phyloP scores from a whole-genome alignment of 306 rosid genomes.

The Medicago arabica region DNA sequence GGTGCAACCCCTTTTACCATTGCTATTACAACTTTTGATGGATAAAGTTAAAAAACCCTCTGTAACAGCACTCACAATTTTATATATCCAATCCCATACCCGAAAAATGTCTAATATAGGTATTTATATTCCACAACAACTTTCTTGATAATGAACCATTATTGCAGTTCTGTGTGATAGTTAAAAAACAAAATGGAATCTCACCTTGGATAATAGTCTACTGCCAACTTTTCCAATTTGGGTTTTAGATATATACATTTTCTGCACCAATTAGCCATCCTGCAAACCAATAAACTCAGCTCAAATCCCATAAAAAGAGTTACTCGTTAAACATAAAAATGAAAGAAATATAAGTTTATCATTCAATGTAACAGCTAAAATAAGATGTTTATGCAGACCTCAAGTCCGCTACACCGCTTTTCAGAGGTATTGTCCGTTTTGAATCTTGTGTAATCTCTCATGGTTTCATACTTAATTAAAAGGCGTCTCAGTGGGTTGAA shows the following conservation, averaged over 20 bases:
- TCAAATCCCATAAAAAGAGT: slow-evolving; percentile 43
- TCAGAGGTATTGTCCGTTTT: not conserved
- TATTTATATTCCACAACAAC: too few species aligned
- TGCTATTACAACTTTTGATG: too few species aligned
- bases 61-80: too few species aligned
- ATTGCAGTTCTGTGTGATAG: not conserved
- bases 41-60: too few species aligned
- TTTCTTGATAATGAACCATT: too few species aligned
- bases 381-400: not conserved
- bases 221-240: slow-evolving; percentile 82
- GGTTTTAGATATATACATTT: slow-evolving; percentile 89
- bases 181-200: slow-evolving; percentile 16
- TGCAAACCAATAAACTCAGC: slow-evolving; percentile 51
- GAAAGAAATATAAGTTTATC: slow-evolving; percentile 32
- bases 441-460: too few species aligned
- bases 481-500: not conserved
- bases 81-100: not conserved
- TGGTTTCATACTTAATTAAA: too few species aligned
- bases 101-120: not conserved
- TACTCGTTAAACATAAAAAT: slow-evolving; percentile 18
- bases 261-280: slow-evolving; percentile 97
- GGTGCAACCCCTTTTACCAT: too few species aligned
- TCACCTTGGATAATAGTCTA: slow-evolving; percentile 72
- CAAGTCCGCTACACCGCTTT: not conserved
- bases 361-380: not conserved